Conservation (phyloP, 768 basidiomycete species). For the Tulasnella sp. region DNA sequence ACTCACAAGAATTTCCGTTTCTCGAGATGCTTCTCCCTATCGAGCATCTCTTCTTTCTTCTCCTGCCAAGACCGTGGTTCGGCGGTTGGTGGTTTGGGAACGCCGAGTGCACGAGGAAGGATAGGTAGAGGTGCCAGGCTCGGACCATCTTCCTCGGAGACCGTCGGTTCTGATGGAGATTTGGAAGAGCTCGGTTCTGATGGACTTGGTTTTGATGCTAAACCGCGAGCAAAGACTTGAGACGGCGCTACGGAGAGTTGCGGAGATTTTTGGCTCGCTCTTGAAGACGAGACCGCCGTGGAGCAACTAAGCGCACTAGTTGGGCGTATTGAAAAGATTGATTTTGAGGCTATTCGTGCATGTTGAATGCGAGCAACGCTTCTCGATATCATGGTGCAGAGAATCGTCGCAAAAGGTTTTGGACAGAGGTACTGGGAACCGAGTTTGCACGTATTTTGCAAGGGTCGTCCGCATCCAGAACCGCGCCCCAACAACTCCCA, state of each 20-base stretch:
- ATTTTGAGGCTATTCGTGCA: neutral
- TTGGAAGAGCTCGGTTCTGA: neutral
- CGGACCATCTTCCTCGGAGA: neutral
- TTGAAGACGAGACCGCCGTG: neutral
- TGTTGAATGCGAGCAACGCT: neutral
- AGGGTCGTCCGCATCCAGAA: neutral
- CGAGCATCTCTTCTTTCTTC: conserved; percentile 62
- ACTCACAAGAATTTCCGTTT: conserved; percentile 52
- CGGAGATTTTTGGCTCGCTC: conserved; percentile 4
- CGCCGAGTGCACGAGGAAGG: conserved; percentile 63
- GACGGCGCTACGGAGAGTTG: neutral
- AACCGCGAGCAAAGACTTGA: neutral
- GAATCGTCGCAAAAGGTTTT: neutral
- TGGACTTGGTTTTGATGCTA: conserved; percentile 1
- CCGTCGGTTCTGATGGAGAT: neutral
- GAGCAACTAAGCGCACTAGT: neutral
- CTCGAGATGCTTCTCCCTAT: conserved; percentile 64
- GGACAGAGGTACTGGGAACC: neutral
- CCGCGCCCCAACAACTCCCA: neutral
- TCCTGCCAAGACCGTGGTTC: conserved; percentile 56
- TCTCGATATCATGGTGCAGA: neutral
- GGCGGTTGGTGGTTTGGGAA: conserved; percentile 63
- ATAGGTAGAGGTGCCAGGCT: conserved; percentile 23
- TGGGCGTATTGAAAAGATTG: neutral
- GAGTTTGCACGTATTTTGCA: neutral